A percentile compares a stretch with the other conserved stretches of the same genome.
phyloP scores from a whole-genome alignment of 495 filamentous ascomycete species.

The Xylaria longipes region DNA sequence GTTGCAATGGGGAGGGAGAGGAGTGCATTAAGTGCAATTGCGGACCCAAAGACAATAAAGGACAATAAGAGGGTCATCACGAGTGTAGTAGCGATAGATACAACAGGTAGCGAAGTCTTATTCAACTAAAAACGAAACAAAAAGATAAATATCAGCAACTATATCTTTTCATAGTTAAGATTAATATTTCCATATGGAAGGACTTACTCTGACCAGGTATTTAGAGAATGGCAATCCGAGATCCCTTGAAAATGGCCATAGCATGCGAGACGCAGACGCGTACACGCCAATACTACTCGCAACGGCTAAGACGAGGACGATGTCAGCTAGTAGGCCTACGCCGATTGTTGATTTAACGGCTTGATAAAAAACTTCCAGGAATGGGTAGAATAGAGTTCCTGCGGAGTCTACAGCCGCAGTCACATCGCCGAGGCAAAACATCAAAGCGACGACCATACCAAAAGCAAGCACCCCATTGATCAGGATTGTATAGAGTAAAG shows the following conservation, averaged over 20 bases:
- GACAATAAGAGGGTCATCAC: conserved; percentile 60
- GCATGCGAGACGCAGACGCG: conserved; percentile 59
- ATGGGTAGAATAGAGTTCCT: conserved; percentile 55
- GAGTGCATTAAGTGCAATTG: conserved; percentile 62
- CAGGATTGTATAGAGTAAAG: conserved; percentile 52
- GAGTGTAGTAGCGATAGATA: conserved; percentile 56
- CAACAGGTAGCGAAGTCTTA: conserved; percentile 51
- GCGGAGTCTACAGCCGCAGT: conserved; percentile 35
- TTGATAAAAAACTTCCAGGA: conserved; percentile 61
- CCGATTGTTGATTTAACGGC: conserved; percentile 49
- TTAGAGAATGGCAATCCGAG: conserved; percentile 62
- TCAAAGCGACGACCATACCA: conserved; percentile 51
- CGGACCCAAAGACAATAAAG: conserved; percentile 65
- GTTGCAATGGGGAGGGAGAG: conserved; percentile 53
- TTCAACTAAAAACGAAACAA: conserved; percentile 48
- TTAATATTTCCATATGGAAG: background rate
- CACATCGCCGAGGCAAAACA: conserved; percentile 54
- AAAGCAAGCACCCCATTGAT: conserved; percentile 50
- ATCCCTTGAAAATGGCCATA: conserved; percentile 67
- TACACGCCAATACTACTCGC: conserved; percentile 55
- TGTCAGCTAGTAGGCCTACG: conserved; percentile 50
- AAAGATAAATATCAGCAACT: conserved; percentile 14
- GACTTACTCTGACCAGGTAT: conserved; percentile 50
- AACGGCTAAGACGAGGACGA: conserved; percentile 53
- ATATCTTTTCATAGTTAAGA: conserved; percentile 38